These are phyloP conservation scores for Epichloe aotearoae DNA, from an alignment of 2,329 filamentous ascomycete species.

Conservation along the genomic window DNA sequence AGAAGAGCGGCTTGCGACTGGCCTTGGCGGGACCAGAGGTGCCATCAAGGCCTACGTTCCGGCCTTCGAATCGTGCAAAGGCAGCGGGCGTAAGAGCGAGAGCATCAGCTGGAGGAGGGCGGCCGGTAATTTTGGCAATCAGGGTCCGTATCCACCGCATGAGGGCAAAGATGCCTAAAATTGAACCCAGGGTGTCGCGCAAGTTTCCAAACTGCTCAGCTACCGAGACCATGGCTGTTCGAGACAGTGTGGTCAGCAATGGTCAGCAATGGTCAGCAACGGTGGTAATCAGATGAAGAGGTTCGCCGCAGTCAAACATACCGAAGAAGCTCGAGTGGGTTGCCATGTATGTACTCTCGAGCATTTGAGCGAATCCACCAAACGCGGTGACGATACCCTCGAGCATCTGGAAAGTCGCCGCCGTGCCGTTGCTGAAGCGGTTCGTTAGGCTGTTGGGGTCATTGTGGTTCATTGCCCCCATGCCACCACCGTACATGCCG, in stretches of 20 bases:
- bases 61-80: conserved; percentile 80
- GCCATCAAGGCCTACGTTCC: conserved; percentile 45
- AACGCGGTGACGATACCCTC: conserved; percentile 95
- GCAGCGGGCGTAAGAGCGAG: conserved; percentile 77
- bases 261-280: neutral
- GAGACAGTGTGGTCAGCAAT: neutral
- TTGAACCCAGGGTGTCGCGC: conserved; percentile 81
- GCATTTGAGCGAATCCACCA: conserved; percentile 96
- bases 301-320: conserved; percentile 30
- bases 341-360: conserved; percentile 99
- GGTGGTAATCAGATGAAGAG: too few relatives aligned
- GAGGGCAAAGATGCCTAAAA: conserved; percentile 88
- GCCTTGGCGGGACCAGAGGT: conserved; percentile 54
- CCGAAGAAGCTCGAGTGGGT: conserved; percentile 98
- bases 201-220: conserved; percentile 94
- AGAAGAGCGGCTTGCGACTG: conserved; percentile 88
- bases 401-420: conserved; percentile 95
- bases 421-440: conserved; percentile 86
- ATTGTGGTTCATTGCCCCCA: conserved; percentile 43
- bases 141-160: conserved; percentile 90
- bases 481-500: conserved; percentile 29
- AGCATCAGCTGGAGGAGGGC: conserved; percentile 76
- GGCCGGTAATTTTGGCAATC: conserved; percentile 83
- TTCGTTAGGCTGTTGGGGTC: conserved; percentile 92
- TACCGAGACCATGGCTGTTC: conserved; percentile 85